A percentile compares a stretch with the other conserved stretches of the same genome.
These are phyloP conservation scores for Pyricularia sp. DNA, from an alignment of 2,329 filamentous ascomycete species.

Conservation along the genomic window DNA sequence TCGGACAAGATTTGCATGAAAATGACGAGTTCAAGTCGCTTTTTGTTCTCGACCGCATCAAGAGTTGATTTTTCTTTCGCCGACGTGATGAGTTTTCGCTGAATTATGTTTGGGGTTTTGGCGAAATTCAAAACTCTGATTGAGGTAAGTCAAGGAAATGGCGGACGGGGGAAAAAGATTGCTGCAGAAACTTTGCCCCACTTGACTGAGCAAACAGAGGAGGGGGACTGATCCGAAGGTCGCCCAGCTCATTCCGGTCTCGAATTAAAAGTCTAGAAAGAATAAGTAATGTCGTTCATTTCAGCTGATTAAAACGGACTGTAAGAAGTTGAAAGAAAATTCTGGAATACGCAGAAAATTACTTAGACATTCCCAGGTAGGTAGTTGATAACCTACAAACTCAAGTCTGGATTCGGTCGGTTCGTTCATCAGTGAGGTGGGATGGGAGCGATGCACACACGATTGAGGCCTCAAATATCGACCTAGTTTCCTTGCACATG, in stretches of 20 bases:
- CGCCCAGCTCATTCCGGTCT: not conserved
- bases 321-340: too few species aligned
- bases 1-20: not conserved
- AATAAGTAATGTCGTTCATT: not conserved
- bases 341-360: too few species aligned
- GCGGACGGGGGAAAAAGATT: not conserved
- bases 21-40: not conserved
- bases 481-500: too few species aligned
- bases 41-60: not conserved
- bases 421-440: too few species aligned
- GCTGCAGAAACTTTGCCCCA: not conserved
- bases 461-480: too few species aligned
- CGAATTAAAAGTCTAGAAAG: not conserved
- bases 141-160: not conserved
- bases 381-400: too few species aligned
- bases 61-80: not conserved
- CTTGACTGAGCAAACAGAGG: not conserved
- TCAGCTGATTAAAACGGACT: too few species aligned
- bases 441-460: too few species aligned
- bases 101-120: not conserved
- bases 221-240: not conserved
- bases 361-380: too few species aligned
- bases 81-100: not conserved
- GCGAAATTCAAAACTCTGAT: not conserved
- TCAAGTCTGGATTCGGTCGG: too few species aligned